Conservation (phyloP, 257 asterid genomes). For the Capsicum baccatum region DNA sequence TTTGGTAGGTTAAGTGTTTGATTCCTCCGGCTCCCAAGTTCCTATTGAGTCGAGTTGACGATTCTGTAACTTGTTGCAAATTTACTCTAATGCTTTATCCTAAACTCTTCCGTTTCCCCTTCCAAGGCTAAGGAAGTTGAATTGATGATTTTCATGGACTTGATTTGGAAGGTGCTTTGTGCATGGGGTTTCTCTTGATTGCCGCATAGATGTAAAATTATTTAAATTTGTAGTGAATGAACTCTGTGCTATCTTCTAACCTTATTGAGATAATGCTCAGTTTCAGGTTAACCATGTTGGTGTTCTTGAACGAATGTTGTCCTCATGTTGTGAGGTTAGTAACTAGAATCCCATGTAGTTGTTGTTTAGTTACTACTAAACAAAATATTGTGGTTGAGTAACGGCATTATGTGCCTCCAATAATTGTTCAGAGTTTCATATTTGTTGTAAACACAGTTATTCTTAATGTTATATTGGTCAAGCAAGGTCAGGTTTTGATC, state of each 20-base stretch:
- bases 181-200: neutral
- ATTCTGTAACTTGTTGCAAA: neutral
- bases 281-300: conserved; percentile 66
- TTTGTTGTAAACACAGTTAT: conserved; percentile 7
- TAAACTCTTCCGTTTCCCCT: neutral
- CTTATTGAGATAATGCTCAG: conserved; percentile 40
- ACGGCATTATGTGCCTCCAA: conserved; percentile 2
- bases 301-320: conserved; percentile 60
- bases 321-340: conserved; percentile 86
- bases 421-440: neutral
- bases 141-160: neutral
- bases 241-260: conserved; percentile 7
- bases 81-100: neutral
- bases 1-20: neutral
- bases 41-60: neutral
- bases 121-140: neutral
- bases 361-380: neutral
- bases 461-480: neutral
- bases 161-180: conserved; percentile 18
- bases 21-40: neutral
- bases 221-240: neutral
- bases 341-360: conserved; percentile 24
- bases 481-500: conserved; percentile 9
- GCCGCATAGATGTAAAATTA: conserved; percentile 2
- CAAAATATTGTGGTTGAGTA: neutral